Conservation (phyloP, 2,329 filamentous ascomycete species). For the Sclerotinia borealis region DNA sequence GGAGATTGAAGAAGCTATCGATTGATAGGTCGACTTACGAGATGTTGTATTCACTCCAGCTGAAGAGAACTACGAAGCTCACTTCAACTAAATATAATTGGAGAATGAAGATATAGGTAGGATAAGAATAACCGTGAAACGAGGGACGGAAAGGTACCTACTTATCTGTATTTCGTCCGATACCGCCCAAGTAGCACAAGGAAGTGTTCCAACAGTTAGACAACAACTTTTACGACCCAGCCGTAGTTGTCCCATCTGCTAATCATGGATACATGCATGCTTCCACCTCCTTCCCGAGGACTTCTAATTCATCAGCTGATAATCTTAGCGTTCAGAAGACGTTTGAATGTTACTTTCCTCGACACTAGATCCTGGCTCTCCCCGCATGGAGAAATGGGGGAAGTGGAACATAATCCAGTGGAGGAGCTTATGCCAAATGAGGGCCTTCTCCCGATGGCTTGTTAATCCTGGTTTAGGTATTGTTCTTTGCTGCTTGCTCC, state of each 20-base stretch:
- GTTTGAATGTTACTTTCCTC: neutral
- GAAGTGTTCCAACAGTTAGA: neutral
- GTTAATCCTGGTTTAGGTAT: neutral
- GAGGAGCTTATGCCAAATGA: neutral
- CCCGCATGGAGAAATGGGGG: neutral
- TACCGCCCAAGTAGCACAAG: neutral
- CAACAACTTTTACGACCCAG: neutral
- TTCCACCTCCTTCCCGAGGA: neutral
- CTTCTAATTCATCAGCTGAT: slow-evolving; percentile 3
- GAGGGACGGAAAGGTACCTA: neutral
- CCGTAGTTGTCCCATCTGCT: neutral
- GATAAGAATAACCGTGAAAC: neutral
- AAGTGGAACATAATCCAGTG: slow-evolving; percentile 1
- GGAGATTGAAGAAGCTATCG: neutral
- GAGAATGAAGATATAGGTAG: neutral
- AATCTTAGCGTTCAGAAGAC: neutral
- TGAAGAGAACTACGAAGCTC: neutral
- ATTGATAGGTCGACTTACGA: neutral
- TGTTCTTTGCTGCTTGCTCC: too few species aligned
- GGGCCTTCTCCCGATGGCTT: neutral
- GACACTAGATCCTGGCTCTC: neutral
- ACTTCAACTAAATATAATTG: neutral
- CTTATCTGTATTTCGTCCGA: slow-evolving; percentile 2
- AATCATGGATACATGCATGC: neutral
- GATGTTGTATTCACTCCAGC: neutral